These are phyloP conservation scores for Plasmodium sp. DNA, from an alignment of 169 alveolate genomes.

Conservation along the genomic window DNA sequence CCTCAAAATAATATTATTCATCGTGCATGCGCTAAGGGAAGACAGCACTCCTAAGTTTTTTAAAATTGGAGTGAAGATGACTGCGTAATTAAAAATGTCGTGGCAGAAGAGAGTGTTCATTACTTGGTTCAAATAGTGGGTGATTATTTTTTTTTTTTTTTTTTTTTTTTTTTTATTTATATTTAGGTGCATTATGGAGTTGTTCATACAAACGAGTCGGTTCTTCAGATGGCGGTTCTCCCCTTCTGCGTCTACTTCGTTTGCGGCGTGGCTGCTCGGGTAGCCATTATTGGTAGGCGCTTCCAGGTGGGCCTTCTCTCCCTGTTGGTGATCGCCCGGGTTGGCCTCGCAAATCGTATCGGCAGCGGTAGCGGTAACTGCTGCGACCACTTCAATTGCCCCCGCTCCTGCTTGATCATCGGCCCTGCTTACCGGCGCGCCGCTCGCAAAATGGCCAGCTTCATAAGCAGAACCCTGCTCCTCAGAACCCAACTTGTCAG, in stretches of 20 bases:
- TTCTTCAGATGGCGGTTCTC: neutral
- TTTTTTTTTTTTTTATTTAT: neutral
- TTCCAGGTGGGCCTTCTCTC: neutral
- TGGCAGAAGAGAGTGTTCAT: constrained; percentile 1
- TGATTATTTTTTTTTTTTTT: neutral
- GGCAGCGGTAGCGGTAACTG: neutral
- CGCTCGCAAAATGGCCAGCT: neutral
- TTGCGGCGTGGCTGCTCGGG: neutral
- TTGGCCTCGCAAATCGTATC: neutral
- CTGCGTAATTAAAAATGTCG: constrained; percentile 11
- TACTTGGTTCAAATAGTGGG: constrained; percentile 20
- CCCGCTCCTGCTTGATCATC: neutral
- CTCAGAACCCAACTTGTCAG: neutral
- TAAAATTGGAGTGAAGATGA: constrained; percentile 22
- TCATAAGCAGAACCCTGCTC: neutral
- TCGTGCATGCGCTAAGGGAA: neutral
- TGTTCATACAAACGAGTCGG: neutral
- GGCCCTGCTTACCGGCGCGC: neutral
- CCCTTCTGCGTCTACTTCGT: neutral
- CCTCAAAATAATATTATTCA: constrained; percentile 3
- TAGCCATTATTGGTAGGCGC: neutral
- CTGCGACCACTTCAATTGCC: neutral
- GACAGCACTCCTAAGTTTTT: constrained; percentile 4
- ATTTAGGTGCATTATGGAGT: neutral
- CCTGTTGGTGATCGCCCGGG: neutral